Evolutionary conservation across 2,329 filamentous ascomycete genomes (phyloP).

Genomic region (Trichoderma arundinaceum): DNA sequence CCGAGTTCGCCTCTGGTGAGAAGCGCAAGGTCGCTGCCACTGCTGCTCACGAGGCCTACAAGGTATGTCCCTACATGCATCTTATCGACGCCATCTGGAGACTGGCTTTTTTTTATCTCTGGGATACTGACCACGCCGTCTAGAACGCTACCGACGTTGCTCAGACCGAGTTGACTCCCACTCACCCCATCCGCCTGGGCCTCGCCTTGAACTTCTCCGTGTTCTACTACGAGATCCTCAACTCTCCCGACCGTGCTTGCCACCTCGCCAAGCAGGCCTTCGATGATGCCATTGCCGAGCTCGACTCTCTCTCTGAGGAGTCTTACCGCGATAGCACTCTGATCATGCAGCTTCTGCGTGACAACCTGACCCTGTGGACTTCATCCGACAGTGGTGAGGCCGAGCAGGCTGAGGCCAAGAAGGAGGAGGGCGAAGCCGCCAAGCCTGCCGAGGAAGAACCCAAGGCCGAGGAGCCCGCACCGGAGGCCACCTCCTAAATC

Average conservation of each 20-base stretch:
- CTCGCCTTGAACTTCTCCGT: constrained; percentile 99
- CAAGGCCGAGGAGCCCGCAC: constrained; percentile 53
- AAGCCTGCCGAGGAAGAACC: constrained; percentile 51
- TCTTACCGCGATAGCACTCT: constrained; percentile 98
- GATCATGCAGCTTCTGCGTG: constrained; percentile 98
- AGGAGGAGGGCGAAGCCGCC: constrained; percentile 61
- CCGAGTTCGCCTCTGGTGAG: constrained; percentile 90
- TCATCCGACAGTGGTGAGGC: constrained; percentile 87
- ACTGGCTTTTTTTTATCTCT: not conserved
- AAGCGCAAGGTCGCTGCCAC: constrained; percentile 89
- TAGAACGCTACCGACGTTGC: constrained; percentile 97
- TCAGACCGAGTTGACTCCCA: constrained; percentile 95
- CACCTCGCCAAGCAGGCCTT: constrained; percentile 99
- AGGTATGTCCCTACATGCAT: constrained; percentile 61
- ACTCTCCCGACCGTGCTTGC: constrained; percentile 96
- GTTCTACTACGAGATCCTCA: constrained; percentile 99
- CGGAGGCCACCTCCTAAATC: constrained; percentile 60
- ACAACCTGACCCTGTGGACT: constrained; percentile 98
- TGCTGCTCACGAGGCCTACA: constrained; percentile 93
- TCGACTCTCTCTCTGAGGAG: constrained; percentile 96
- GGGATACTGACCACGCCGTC: constrained; percentile 4
- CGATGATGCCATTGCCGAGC: constrained; percentile 97
- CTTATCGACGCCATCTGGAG: not conserved
- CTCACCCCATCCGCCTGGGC: constrained; percentile 96
- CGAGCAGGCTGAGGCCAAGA: constrained; percentile 63